Evolutionary conservation across 2,329 filamentous ascomycete genomes (phyloP), one percentile per base, ranked within the genome.

Genomic region (Colletotrichum chlorophyti): DNA sequence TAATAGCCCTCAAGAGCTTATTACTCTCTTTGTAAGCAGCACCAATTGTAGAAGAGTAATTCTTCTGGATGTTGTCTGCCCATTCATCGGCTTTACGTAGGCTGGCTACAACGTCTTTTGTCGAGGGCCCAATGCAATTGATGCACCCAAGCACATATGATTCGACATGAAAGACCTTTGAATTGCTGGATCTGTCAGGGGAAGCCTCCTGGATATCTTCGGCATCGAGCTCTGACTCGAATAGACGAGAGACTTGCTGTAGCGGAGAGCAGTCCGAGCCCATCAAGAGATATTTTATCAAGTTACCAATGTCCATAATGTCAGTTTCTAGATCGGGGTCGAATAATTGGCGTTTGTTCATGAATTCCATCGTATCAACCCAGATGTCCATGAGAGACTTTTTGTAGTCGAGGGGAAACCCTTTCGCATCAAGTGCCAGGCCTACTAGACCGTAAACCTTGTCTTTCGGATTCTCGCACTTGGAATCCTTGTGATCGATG

Each of bases 381-480:
- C 67, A 73, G 6, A 72, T 62, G 40, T 69, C 61, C 9, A 65
- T 64, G 5, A 66, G 40, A 5, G 65, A 53, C 51, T 68, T 72
- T 4, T 45, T 32, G 49, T 72, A 72, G 43, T 71, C 69, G 38
- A 72, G 65, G 0, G 66, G 64, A 38, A 72, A 70, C 5, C 61
- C 55, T 2, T 51, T 45, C 31, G 65, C 63, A 40, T 70, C 70
- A 4, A 48, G 45, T 7, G 69, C 68, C 7, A 73, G 54, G 1
- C 69, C 68, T 17, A 70, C 49, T 3, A 72, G 64, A 3, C 68
- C 70, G 53, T 71, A 73, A 4, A 72, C 60, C 37, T 72, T 70
- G 53, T 72, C 69, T 27, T 63, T 65, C 12, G 55, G 66, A 8
- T 72, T 70, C 41, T 61, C 59, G 48, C 68, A 72, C 4, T 62